Percentiles rank a stretch among this genome's conserved stretches.
Conservation (phyloP, 441 rosid genomes). For the Syzygium syzygioides region DNA sequence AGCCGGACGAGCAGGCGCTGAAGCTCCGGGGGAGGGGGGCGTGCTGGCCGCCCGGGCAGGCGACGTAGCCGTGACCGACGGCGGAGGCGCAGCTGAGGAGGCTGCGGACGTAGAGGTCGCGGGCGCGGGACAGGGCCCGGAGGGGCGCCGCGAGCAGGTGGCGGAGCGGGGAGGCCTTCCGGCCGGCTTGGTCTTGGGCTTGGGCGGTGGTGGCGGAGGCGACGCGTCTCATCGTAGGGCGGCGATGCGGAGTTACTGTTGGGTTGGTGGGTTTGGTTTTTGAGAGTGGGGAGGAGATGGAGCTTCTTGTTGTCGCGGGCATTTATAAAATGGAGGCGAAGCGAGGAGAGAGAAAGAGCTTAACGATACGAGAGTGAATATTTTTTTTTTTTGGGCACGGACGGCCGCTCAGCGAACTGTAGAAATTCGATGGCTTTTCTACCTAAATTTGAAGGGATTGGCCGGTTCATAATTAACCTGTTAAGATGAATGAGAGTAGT, state of each 20-base stretch:
- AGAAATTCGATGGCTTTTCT: neutral
- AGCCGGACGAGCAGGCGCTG: conserved; percentile 35
- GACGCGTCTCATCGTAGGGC: neutral
- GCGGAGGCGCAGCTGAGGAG: conserved; percentile 41
- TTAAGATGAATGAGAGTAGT: no score
- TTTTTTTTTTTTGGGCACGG: neutral
- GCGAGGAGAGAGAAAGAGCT: neutral
- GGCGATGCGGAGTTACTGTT: neutral
- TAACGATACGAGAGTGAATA: neutral
- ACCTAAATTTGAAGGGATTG: neutral
- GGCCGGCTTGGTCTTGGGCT: neutral
- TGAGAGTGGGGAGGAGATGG: neutral
- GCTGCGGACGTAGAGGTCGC: conserved; percentile 73
- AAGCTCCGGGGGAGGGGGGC: conserved; percentile 51
- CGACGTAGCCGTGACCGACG: conserved; percentile 9
- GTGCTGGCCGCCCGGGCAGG: conserved; percentile 14
- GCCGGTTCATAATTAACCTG: neutral
- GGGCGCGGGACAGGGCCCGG: conserved; percentile 48
- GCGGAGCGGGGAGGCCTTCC: neutral
- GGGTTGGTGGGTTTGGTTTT: neutral
- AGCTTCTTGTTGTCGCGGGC: neutral
- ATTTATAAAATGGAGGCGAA: neutral
- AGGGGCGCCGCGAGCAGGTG: conserved; percentile 36
- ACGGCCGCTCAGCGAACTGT: neutral
- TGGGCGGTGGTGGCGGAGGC: conserved; percentile 5